Evolutionary conservation across 208 protist species (phyloP), one percentile per base, ranked within the genome.

Genomic region (Borovskyia barvae): DNA sequence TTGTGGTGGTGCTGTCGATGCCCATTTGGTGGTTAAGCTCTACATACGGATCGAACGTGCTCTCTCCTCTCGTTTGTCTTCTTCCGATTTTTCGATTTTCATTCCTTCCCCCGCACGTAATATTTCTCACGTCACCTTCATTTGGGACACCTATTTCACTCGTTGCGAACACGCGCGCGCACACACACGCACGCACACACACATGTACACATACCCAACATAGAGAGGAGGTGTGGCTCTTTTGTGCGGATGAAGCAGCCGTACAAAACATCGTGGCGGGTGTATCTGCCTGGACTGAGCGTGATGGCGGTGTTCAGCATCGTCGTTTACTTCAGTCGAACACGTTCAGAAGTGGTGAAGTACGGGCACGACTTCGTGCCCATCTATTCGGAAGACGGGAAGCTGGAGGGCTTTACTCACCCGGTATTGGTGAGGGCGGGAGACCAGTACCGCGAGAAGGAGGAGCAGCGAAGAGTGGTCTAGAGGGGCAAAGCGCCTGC

Each of bases 371-470:
- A 94, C 43, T 92, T 94, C 53, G 66, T 92, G 2, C 88, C 88
- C 32, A 92, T 94, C 49, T 94, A 94, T 56, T 87, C 82, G 5
- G 84, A 92, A 35, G 85, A 92, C 20, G 88, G 88, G 14, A 91
- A 90, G 52, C 65, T 94, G 2, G 80, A 92, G 61, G 88, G 88
- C 22, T 94, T 94, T 54, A 94, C 88, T 9, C 88, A 94, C 52
- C 88, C 88, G 0, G 81, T 87, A 24, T 55, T 94, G 14, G 88
- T 94, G 14, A 69, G 84, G 33, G 88, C 85, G 0, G 88, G 78
- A 15, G 80, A 94, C 20, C 53, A 80, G 42, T 90, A 85, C 53
- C 81, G 88, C 19, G 84, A 85, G 45, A 72, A 43, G 28, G 77
- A 87, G 24, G 66, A 82, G 37, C 56, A 49, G 22, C 75, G 65